Percentiles rank a stretch among this genome's conserved stretches.
phyloP scores from a whole-genome alignment of 2,329 filamentous ascomycete species.

The Stemphylium lycopersici region DNA sequence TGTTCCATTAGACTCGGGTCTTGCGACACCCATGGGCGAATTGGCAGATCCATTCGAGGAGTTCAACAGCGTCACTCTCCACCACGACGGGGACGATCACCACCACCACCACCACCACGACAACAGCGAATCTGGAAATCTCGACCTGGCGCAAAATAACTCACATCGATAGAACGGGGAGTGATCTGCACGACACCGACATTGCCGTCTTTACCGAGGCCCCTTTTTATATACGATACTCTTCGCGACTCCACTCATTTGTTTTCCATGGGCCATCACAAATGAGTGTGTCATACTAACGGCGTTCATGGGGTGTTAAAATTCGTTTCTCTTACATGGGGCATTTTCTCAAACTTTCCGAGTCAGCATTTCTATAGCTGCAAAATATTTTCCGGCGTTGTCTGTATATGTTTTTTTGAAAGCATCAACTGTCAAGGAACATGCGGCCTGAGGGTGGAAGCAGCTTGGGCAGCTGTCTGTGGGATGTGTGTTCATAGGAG shows the following conservation, averaged over 20 bases:
- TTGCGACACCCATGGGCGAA: conserved; percentile 84
- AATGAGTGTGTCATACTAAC: conserved; percentile 21
- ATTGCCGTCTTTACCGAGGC: conserved; percentile 19
- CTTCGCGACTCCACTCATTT: conserved; percentile 42
- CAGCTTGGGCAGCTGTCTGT: conserved; percentile 5
- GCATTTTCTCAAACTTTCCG: not conserved
- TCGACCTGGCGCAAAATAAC: conserved; percentile 29
- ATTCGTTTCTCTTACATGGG: conserved; percentile 4
- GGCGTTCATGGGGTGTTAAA: conserved; percentile 27
- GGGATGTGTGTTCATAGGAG: not conserved
- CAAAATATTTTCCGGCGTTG: conserved; percentile 25
- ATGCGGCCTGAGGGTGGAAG: conserved; percentile 11
- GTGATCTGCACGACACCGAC: not conserved
- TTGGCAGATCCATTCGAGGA: conserved; percentile 91
- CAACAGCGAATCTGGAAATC: conserved; percentile 24
- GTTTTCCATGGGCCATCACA: conserved; percentile 22
- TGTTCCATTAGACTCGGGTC: conserved; percentile 82
- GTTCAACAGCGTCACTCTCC: conserved; percentile 96
- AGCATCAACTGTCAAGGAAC: conserved; percentile 9
- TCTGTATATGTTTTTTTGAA: conserved; percentile 8
- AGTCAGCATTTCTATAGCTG: conserved; percentile 10
- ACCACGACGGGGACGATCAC: conserved; percentile 88
- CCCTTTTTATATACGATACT: conserved; percentile 25
- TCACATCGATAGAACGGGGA: conserved; percentile 28
- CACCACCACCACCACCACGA: conserved; percentile 60